Evolutionary conservation across 2,329 filamentous ascomycete genomes (phyloP).

Genomic region (Fusarium floridanum): DNA sequence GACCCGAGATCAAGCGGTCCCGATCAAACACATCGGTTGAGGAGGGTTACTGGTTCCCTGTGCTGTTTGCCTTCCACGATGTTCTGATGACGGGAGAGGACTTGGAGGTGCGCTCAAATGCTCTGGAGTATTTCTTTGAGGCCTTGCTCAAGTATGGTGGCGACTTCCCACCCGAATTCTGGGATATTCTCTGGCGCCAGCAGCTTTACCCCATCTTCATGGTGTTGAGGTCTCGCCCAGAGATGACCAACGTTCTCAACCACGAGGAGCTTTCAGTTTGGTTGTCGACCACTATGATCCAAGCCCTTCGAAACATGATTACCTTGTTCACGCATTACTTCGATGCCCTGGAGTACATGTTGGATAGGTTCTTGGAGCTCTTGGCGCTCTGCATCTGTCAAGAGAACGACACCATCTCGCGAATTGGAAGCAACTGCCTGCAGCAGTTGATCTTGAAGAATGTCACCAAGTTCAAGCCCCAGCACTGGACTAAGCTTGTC

Average conservation of each 20-base stretch:
- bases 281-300: constrained; percentile 99
- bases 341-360: constrained; percentile 94
- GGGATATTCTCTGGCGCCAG: constrained; percentile 98
- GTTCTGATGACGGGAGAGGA: constrained; percentile 99
- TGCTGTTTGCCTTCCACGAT: constrained; percentile 98
- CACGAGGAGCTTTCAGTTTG: constrained; percentile 98
- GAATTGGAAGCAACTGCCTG: constrained; percentile 97
- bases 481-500: constrained; percentile 95
- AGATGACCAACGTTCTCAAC: constrained; percentile 94
- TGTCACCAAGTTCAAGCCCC: constrained; percentile 86
- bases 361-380: constrained; percentile 95
- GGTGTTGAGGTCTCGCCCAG: constrained; percentile 94
- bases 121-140: constrained; percentile 96
- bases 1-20: constrained; percentile 63
- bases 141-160: constrained; percentile 90
- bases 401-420: constrained; percentile 97
- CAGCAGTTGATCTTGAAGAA: constrained; percentile 98
- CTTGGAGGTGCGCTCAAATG: constrained; percentile 90
- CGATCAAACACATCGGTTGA: constrained; percentile 88
- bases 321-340: constrained; percentile 99
- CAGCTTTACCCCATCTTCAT: constrained; percentile 98
- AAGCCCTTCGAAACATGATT: constrained; percentile 98
- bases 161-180: constrained; percentile 93
- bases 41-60: constrained; percentile 98
- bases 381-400: constrained; percentile 97